Evolutionary conservation across 495 filamentous ascomycete species (phyloP).

Genomic region (Apodospora peruviana): DNA sequence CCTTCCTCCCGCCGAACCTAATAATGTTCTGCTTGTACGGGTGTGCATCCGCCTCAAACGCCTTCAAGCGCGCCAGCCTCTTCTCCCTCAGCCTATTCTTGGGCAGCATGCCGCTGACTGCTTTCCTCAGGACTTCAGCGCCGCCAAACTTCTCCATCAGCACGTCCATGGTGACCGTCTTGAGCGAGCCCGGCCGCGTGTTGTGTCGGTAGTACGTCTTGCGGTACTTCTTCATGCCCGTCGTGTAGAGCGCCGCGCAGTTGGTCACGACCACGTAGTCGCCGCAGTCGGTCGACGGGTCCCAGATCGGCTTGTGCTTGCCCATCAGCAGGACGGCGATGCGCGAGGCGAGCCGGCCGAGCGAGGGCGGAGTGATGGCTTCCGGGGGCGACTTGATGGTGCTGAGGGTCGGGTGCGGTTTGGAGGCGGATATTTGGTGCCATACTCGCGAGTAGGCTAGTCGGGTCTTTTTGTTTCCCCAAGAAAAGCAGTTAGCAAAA

Average conservation of each 20-base stretch:
- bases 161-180: constrained; percentile 86
- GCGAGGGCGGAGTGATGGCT: constrained; percentile 56
- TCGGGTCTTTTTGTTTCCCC: constrained; percentile 82
- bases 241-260: constrained; percentile 80
- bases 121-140: constrained; percentile 85
- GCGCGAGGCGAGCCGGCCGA: constrained; percentile 84
- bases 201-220: constrained; percentile 95
- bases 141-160: constrained; percentile 94
- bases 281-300: constrained; percentile 93
- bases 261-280: constrained; percentile 95
- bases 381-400: constrained; percentile 46
- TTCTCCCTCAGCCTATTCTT: constrained; percentile 90
- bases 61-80: constrained; percentile 84
- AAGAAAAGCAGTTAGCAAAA: no score
- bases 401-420: constrained; percentile 47
- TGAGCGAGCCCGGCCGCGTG: constrained; percentile 80
- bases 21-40: constrained; percentile 88
- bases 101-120: constrained; percentile 93
- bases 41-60: constrained; percentile 85
- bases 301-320: constrained; percentile 98
- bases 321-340: constrained; percentile 95
- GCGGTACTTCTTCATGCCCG: constrained; percentile 85
- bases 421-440: constrained; percentile 75
- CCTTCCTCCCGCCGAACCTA: constrained; percentile 56
- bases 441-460: constrained; percentile 93